These are phyloP conservation scores for Ophiostoma perfectum DNA, from an alignment of 2,329 filamentous ascomycete genomes.

Conservation along the genomic window DNA sequence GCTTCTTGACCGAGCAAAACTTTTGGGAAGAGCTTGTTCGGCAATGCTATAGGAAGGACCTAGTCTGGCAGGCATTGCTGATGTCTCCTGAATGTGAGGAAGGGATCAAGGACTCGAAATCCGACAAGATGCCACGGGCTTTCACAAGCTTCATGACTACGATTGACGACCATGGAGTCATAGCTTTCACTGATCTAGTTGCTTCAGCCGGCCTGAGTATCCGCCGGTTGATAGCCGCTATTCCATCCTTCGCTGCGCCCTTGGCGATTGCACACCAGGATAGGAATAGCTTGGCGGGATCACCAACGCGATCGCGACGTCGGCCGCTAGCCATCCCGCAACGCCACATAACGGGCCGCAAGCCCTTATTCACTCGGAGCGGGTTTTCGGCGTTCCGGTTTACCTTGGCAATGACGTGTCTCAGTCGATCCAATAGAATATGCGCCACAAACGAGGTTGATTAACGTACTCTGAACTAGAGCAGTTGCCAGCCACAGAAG, in stretches of 20 bases:
- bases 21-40: background rate
- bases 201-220: background rate
- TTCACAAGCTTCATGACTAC: too few species aligned
- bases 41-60: background rate
- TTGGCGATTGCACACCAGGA: background rate
- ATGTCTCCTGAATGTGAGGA: too few species aligned
- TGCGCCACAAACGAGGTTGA: background rate
- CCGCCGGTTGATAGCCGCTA: background rate
- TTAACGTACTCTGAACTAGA: background rate
- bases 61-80: background rate
- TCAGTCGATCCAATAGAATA: background rate
- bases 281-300: background rate
- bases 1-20: background rate
- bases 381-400: background rate
- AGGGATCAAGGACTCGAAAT: too few species aligned
- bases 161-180: too few species aligned
- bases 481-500: background rate
- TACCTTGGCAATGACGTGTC: background rate
- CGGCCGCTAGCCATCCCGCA: constrained; percentile 7
- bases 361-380: background rate
- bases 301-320: background rate
- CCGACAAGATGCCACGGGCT: too few species aligned
- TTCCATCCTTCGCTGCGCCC: background rate
- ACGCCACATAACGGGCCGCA: background rate
- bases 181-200: background rate